phyloP scores from a whole-genome alignment of 352 stramenopile genomes.

The Phytophthora megakarya region DNA sequence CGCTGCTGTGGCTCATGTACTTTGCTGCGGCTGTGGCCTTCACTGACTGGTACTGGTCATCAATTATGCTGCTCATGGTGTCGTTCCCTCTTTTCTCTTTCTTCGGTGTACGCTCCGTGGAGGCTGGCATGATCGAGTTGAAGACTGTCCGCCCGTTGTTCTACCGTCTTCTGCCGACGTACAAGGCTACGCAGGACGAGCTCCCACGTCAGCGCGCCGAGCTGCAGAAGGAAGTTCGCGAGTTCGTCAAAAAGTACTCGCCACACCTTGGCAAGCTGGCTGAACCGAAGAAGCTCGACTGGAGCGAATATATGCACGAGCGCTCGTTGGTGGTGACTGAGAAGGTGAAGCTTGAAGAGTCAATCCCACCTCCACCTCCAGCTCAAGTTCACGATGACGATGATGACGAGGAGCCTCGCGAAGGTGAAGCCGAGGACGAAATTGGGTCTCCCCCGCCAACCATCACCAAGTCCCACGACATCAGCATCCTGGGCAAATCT shows the following conservation, averaged over 20 bases:
- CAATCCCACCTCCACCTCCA: slow-evolving; percentile 22
- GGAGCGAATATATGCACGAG: slow-evolving; percentile 85
- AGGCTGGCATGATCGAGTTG: slow-evolving; percentile 88
- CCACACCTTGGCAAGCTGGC: slow-evolving; percentile 63
- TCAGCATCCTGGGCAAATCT: slow-evolving; percentile 79
- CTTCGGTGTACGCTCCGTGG: slow-evolving; percentile 86
- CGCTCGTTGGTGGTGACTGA: slow-evolving; percentile 44
- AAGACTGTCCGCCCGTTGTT: slow-evolving; percentile 86
- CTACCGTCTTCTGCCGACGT: slow-evolving; percentile 75
- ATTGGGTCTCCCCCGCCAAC: slow-evolving; percentile 45
- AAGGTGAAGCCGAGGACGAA: slow-evolving; percentile 30
- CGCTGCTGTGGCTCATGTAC: slow-evolving; percentile 88
- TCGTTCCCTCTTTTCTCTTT: slow-evolving; percentile 90
- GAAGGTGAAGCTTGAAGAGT: slow-evolving; percentile 39
- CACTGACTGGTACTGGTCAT: slow-evolving; percentile 88
- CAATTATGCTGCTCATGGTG: slow-evolving; percentile 74
- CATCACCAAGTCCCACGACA: slow-evolving; percentile 80
- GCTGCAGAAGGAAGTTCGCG: slow-evolving; percentile 77
- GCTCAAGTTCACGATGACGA: slow-evolving; percentile 18
- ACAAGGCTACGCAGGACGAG: slow-evolving; percentile 84
- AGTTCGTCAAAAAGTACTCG: slow-evolving; percentile 81
- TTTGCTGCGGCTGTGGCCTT: slow-evolving; percentile 78
- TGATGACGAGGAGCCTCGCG: slow-evolving; percentile 31
- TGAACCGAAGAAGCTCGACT: slow-evolving; percentile 77
- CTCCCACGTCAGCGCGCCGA: slow-evolving; percentile 64